These are phyloP conservation scores for Starmerella floris DNA, from an alignment of 805 yeast species.

Conservation along the genomic window DNA sequence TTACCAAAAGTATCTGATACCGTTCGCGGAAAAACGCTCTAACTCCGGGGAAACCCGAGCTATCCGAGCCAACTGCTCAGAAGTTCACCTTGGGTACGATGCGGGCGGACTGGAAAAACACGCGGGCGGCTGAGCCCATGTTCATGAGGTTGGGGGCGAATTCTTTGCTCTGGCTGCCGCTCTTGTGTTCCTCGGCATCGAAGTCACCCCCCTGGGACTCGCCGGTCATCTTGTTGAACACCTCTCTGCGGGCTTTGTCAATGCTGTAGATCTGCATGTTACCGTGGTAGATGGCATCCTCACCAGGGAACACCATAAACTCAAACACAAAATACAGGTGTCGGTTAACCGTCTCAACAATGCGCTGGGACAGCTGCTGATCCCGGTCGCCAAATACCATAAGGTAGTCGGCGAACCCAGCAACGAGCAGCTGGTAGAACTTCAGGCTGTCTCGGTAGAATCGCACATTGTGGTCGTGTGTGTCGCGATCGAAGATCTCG, in stretches of 20 bases:
- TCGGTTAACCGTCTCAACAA: slow-evolving; percentile 36
- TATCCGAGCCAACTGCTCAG: no score
- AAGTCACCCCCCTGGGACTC: slow-evolving; percentile 40
- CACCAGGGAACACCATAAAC: slow-evolving; percentile 43
- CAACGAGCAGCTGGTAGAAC: slow-evolving; percentile 50
- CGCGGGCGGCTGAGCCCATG: slow-evolving; percentile 53
- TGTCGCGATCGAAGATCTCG: slow-evolving; percentile 52
- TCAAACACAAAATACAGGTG: slow-evolving; percentile 46
- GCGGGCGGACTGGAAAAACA: slow-evolving; percentile 56
- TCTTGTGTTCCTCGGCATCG: slow-evolving; percentile 40
- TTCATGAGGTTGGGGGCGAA: slow-evolving; percentile 46
- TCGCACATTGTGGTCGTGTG: slow-evolving; percentile 36
- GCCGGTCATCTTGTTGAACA: slow-evolving; percentile 42
- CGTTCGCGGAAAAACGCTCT: no score
- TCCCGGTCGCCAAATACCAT: slow-evolving; percentile 35
- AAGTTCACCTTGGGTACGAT: slow-evolving; percentile 31
- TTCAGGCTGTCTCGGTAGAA: slow-evolving; percentile 54
- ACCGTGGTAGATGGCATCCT: slow-evolving; percentile 43
- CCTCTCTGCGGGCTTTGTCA: slow-evolving; percentile 37
- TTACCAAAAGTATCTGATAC: no score
- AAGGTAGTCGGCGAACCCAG: slow-evolving; percentile 55
- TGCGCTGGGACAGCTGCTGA: slow-evolving; percentile 25
- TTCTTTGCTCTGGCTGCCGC: slow-evolving; percentile 30
- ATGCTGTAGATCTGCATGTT: slow-evolving; percentile 46
- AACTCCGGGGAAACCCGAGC: no score